Percentiles rank a stretch among this genome's conserved stretches.
Conservation (phyloP, 805 yeast genomes). For the Yamadazyma laniorum region DNA sequence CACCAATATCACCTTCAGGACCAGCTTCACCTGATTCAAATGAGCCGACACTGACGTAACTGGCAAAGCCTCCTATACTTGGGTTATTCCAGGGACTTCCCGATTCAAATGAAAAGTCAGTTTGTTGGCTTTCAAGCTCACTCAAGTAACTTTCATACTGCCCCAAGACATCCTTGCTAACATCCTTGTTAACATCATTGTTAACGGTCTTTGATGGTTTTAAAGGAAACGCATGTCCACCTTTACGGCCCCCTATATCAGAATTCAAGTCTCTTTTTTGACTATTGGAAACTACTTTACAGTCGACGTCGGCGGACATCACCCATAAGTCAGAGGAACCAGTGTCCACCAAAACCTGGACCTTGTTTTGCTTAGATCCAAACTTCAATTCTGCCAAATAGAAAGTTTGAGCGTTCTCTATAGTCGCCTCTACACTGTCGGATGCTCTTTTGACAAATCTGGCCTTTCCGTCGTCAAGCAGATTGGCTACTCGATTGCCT, state of each 20-base stretch:
- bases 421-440: neutral
- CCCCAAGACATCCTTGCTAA: neutral
- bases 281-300: neutral
- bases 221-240: neutral
- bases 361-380: slow-evolving; percentile 27
- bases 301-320: slow-evolving; percentile 22
- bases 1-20: slow-evolving; percentile 1
- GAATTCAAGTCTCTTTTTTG: slow-evolving; percentile 2
- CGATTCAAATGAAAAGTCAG: neutral
- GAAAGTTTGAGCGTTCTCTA: slow-evolving; percentile 3
- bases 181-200: too few relatives aligned
- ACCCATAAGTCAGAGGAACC: slow-evolving; percentile 46
- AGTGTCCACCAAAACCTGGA: slow-evolving; percentile 38
- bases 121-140: neutral
- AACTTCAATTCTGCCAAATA: slow-evolving; percentile 11
- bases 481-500: slow-evolving; percentile 10
- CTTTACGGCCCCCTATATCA: neutral
- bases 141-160: neutral
- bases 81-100: neutral
- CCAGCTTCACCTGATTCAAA: slow-evolving; percentile 1
- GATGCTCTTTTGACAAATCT: slow-evolving; percentile 11
- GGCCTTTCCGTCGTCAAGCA: slow-evolving; percentile 2
- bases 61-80: neutral
- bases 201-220: slow-evolving; percentile 1
- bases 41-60: neutral